A percentile compares a stretch with the other conserved stretches of the same genome.
Evolutionary conservation across 2,329 filamentous ascomycete genomes (phyloP).

Genomic region (Nemania bipapillata): DNA sequence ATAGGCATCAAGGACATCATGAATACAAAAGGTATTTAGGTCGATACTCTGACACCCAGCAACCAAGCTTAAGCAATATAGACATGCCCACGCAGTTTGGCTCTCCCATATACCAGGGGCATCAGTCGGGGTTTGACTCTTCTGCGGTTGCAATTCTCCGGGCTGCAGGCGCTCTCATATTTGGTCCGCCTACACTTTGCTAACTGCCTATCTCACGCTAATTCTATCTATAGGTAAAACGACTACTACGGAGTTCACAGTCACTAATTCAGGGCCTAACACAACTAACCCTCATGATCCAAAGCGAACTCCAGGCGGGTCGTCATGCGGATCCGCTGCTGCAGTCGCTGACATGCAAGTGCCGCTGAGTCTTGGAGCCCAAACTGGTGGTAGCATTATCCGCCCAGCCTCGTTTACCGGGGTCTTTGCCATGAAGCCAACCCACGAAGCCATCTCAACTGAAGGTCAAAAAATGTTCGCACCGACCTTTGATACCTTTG

Average conservation of each 20-base stretch:
- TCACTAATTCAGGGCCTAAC: not conserved
- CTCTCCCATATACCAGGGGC: not conserved
- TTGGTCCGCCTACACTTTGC: not conserved
- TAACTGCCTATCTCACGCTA: not conserved
- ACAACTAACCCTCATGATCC: conserved; percentile 2
- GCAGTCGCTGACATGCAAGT: conserved; percentile 1
- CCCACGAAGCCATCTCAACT: not conserved
- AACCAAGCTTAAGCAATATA: not conserved
- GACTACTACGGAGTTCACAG: not conserved
- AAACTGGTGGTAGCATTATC: conserved; percentile 1
- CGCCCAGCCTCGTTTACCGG: not conserved
- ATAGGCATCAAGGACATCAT: not conserved
- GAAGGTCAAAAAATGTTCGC: not conserved
- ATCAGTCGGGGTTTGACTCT: not conserved
- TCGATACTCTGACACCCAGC: not conserved
- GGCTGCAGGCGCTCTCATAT: not conserved
- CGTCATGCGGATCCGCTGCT: not conserved
- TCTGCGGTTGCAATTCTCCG: not conserved
- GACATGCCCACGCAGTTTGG: conserved; percentile 2
- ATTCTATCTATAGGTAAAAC: not conserved
- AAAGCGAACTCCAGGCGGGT: not conserved
- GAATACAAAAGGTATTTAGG: not conserved
- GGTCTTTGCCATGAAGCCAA: conserved; percentile 6
- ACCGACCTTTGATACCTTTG: not conserved
- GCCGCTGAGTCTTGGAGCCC: not conserved